A percentile compares a stretch with the other conserved stretches of the same genome.
These are phyloP conservation scores for Populus deltoides DNA, from an alignment of 345 rosid genomes.

Conservation along the genomic window DNA sequence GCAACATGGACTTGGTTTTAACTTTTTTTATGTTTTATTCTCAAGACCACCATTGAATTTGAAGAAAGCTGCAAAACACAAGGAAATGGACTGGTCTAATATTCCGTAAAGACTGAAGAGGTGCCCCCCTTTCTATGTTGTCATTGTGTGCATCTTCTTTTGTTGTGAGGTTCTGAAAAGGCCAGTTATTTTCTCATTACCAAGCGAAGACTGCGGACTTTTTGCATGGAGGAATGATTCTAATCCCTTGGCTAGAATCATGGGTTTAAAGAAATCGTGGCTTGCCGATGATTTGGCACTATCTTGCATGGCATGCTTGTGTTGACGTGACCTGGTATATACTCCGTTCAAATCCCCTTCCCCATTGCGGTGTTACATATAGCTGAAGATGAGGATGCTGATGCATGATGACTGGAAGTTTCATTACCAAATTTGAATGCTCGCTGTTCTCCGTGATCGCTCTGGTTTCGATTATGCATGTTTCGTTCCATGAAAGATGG, in stretches of 20 bases:
- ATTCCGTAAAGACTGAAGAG: background rate
- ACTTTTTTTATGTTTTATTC: background rate
- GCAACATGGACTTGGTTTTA: background rate
- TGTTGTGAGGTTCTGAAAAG: background rate
- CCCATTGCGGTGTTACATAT: no score
- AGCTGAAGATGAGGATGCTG: no score
- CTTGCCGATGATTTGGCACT: background rate
- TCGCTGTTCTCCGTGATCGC: no score
- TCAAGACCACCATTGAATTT: background rate
- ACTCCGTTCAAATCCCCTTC: background rate
- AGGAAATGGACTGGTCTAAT: background rate
- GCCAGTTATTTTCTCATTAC: background rate
- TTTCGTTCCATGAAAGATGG: no score
- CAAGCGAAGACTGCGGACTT: background rate
- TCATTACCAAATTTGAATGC: background rate
- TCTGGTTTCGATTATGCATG: no score
- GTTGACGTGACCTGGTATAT: background rate
- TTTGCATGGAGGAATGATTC: background rate
- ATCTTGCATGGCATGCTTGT: background rate
- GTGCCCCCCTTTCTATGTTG: background rate
- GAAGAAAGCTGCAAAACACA: background rate
- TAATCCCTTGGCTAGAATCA: background rate
- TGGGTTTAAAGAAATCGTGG: background rate
- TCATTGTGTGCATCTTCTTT: background rate
- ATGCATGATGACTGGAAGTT: background rate